phyloP scores from a whole-genome alignment of 768 basidiomycete genomes.

The Amanita polypyramis region DNA sequence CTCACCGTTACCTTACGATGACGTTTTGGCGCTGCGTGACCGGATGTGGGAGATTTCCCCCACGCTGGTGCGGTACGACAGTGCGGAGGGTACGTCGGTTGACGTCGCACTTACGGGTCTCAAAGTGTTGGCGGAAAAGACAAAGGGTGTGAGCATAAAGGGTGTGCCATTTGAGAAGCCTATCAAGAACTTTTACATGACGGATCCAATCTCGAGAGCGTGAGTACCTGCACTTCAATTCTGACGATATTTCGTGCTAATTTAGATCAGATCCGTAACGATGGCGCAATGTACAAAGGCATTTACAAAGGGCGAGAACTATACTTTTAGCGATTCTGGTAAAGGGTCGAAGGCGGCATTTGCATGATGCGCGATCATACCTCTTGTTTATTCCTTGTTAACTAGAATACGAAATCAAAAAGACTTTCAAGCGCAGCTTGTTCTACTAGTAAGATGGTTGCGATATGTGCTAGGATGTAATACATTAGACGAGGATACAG shows the following conservation, averaged over 20 bases:
- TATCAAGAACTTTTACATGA: conserved; percentile 91
- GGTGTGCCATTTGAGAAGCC: conserved; percentile 64
- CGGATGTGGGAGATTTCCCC: conserved; percentile 97
- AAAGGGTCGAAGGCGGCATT: conserved; percentile 36
- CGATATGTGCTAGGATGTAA: neutral
- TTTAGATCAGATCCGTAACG: conserved; percentile 61
- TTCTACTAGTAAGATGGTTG: neutral
- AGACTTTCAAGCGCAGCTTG: neutral
- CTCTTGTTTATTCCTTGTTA: neutral
- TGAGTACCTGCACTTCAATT: conserved; percentile 31
- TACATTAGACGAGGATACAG: neutral
- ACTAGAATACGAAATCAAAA: neutral
- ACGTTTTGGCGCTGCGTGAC: conserved; percentile 73
- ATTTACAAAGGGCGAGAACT: conserved; percentile 69
- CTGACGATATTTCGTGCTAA: neutral
- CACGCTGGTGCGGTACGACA: conserved; percentile 76
- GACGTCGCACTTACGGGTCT: conserved; percentile 69
- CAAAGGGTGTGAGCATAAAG: conserved; percentile 39
- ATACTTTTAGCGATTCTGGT: conserved; percentile 40
- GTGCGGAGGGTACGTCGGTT: conserved; percentile 62
- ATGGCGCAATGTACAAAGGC: conserved; percentile 92
- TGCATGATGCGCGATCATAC: conserved; percentile 18
- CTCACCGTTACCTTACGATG: conserved; percentile 78
- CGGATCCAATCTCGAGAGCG: conserved; percentile 91
- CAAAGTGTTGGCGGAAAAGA: conserved; percentile 39